Conservation (phyloP, 495 filamentous ascomycete species). For the Penicillium herquei region DNA sequence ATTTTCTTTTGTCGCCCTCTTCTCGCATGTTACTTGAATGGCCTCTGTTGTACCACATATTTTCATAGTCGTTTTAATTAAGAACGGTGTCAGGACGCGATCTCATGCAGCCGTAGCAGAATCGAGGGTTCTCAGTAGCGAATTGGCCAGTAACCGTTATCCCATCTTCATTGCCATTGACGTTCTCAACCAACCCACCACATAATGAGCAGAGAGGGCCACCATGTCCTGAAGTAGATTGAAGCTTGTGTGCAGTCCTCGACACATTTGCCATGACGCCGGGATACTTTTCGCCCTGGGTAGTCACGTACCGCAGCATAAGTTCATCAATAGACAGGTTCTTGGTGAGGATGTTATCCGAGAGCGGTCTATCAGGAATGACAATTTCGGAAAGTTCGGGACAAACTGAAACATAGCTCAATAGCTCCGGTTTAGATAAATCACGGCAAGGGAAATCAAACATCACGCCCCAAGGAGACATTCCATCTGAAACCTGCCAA, state of each 20-base stretch:
- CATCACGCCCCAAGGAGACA: constrained; percentile 55
- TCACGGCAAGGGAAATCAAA: constrained; percentile 78
- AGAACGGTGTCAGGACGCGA: constrained; percentile 38
- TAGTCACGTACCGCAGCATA: constrained; percentile 83
- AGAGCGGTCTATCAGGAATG: constrained; percentile 34
- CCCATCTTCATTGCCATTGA: constrained; percentile 27
- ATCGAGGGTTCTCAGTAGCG: constrained; percentile 21
- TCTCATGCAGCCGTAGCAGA: constrained; percentile 62
- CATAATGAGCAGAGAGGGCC: constrained; percentile 34
- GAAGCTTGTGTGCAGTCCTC: constrained; percentile 76
- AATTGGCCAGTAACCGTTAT: constrained; percentile 23
- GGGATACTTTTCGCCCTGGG: constrained; percentile 84
- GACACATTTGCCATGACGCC: constrained; percentile 94
- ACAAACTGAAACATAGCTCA: constrained; percentile 55
- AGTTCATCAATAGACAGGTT: constrained; percentile 87
- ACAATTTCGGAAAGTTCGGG: constrained; percentile 54
- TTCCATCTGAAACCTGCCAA: constrained; percentile 75
- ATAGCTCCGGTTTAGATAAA: constrained; percentile 74
- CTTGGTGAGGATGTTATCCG: constrained; percentile 51
- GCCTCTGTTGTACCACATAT: not conserved
- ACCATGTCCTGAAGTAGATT: constrained; percentile 22
- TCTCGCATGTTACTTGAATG: constrained; percentile 1
- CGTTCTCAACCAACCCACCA: constrained; percentile 41
- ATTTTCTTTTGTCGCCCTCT: not conserved
- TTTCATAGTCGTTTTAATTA: constrained; percentile 45